These are phyloP conservation scores for Claviceps monticola DNA, from an alignment of 2,329 filamentous ascomycete genomes.

Conservation along the genomic window DNA sequence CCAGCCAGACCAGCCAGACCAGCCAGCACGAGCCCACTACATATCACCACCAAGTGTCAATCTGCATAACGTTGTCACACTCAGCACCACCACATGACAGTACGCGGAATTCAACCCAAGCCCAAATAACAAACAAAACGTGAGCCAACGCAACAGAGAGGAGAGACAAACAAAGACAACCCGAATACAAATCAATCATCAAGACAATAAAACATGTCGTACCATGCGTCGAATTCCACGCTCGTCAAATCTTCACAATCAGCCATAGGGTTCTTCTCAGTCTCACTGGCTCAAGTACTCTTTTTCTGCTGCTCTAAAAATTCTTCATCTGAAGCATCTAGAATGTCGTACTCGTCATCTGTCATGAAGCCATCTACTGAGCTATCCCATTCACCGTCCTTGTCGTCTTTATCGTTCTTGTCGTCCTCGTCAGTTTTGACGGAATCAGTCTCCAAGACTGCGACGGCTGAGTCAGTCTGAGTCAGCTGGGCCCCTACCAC, in stretches of 20 bases:
- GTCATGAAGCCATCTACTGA: slow-evolving; percentile 73
- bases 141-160: not conserved
- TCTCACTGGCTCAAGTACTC: slow-evolving; percentile 21
- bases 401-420: slow-evolving; percentile 30
- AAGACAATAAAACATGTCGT: slow-evolving; percentile 6
- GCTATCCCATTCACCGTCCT: slow-evolving; percentile 48
- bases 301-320: slow-evolving; percentile 41
- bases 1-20: too few species aligned
- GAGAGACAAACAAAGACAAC: not conserved
- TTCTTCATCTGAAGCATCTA: slow-evolving; percentile 90
- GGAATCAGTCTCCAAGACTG: slow-evolving; percentile 38
- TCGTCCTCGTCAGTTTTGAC: slow-evolving; percentile 29
- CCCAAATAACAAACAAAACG: not conserved
- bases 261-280: not conserved
- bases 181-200: slow-evolving; percentile 1
- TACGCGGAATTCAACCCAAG: too few species aligned
- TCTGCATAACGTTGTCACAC: too few species aligned
- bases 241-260: not conserved
- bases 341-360: slow-evolving; percentile 95
- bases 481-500: slow-evolving; percentile 47
- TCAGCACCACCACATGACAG: too few species aligned
- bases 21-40: too few species aligned
- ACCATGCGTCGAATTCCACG: not conserved
- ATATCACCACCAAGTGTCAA: too few species aligned
- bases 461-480: slow-evolving; percentile 36